A percentile compares a stretch with the other conserved stretches of the same genome.
Evolutionary conservation across 108 stramenopile genomes (phyloP).

Genomic region (Cyclotella choctawhatcheeana): DNA sequence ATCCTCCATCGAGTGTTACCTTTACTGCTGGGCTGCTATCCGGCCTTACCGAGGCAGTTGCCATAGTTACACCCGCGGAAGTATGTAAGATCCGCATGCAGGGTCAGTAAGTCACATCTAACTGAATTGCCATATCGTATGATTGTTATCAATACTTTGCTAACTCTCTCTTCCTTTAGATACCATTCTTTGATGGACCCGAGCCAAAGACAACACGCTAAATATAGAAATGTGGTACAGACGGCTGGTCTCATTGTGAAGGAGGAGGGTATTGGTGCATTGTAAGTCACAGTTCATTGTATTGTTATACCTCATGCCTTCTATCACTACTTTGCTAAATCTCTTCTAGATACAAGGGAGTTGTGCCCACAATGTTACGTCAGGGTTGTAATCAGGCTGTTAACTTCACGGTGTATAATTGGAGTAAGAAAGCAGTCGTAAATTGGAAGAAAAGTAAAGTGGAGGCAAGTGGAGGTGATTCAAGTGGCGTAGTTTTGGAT

Average conservation of each 20-base stretch:
- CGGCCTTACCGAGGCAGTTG: conserved; percentile 91
- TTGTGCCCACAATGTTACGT: conserved; percentile 95
- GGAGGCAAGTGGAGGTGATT: conserved; percentile 21
- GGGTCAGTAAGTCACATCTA: no score
- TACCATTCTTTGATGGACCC: conserved; percentile 91
- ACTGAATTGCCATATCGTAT: no score
- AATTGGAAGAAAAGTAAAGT: conserved; percentile 39
- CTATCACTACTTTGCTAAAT: no score
- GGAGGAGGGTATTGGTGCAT: conserved; percentile 93
- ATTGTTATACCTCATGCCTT: no score
- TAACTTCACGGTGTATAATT: conserved; percentile 95
- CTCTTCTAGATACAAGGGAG: no score
- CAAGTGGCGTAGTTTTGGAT: conserved; percentile 52
- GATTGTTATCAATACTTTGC: no score
- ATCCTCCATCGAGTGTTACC: conserved; percentile 45
- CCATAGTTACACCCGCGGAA: conserved; percentile 87
- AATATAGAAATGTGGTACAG: conserved; percentile 94
- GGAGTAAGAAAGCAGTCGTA: conserved; percentile 69
- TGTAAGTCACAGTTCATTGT: no score
- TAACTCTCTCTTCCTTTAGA: no score
- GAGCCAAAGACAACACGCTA: conserved; percentile 62
- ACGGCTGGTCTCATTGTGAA: conserved; percentile 83
- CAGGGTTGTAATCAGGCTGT: conserved; percentile 99
- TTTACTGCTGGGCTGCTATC: conserved; percentile 90
- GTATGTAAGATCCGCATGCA: conserved; percentile 97